Evolutionary conservation across 2,329 filamentous ascomycete genomes (phyloP), one percentile per base, ranked within the genome.

Genomic region (Penicillium rolfsii): DNA sequence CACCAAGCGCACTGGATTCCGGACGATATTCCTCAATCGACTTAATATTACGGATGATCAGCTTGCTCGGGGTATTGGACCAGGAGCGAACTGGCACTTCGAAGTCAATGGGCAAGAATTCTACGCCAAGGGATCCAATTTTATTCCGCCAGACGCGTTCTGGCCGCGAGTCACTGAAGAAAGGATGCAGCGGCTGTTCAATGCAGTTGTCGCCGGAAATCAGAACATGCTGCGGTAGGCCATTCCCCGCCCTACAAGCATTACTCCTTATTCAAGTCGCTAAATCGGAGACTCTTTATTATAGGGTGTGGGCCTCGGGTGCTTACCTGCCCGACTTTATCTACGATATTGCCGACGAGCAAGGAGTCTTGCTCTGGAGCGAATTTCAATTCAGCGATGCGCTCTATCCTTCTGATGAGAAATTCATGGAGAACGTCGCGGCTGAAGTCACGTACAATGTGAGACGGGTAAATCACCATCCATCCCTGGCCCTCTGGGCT

Each of bases 71-170:
- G 85, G 86, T 1, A 82, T 87, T 61, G 80, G 82, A n/a, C 80
- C 81, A 0, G 84, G 84, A 7, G 83, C 82, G 46, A 84, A 85
- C 70, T 86, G 85, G 85, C 85, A 89, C 68, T 89, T 89, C 64
- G 85, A 89, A 69, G 80, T 89, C 61, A 89, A 89, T 61, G 86
- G 86, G 0, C 81, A 84, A 52, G 82, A 85, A 12, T 86, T 89
- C 65, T 89, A 87, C 65, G 85, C 84, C 2, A 88, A 88, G 68
- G 86, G 85, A 4, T 86, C 83, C 19, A 88, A 88, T 64, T 83
- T 88, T 64, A 86, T 88, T 53, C 85, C 86, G 0, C 85, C 84
- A 0, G 85, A 88, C 69, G 80, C 81, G 2, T 88, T 89, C 70
- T 88, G 85, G 85, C 82, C 86, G 1, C 78, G 85, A 46, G 85